Percentiles rank a stretch among this genome's conserved stretches.
Conservation (phyloP, 495 filamentous ascomycete genomes). For the Daldinia vernicosa region DNA sequence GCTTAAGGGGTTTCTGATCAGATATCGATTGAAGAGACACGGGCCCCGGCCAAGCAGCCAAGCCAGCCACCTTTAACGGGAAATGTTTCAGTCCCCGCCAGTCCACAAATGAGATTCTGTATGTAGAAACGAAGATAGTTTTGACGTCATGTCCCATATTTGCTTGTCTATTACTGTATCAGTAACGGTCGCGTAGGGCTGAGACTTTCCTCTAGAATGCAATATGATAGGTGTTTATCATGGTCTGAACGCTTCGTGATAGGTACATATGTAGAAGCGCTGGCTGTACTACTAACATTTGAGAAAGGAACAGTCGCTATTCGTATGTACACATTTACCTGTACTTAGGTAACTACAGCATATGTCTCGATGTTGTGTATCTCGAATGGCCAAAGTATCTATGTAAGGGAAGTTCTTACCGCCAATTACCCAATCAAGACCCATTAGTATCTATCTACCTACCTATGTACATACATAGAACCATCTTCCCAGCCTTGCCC, state of each 20-base stretch:
- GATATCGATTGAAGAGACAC: background rate
- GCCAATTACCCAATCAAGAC: background rate
- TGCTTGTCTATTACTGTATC: slow-evolving; percentile 29
- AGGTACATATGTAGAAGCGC: background rate
- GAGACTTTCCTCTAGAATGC: slow-evolving; percentile 4
- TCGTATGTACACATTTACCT: background rate
- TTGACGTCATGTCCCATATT: slow-evolving; percentile 25
- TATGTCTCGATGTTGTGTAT: background rate
- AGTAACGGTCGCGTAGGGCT: slow-evolving; percentile 22
- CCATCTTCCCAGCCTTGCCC: background rate
- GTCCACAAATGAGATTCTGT: background rate
- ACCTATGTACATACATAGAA: background rate
- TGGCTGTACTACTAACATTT: background rate
- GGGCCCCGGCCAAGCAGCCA: background rate
- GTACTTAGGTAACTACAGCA: background rate
- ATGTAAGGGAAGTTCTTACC: background rate
- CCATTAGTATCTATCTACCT: background rate
- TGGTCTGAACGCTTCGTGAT: background rate
- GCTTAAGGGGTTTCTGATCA: background rate
- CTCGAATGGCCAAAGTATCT: background rate
- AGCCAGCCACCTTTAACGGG: slow-evolving; percentile 2
- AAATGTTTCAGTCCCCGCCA: slow-evolving; percentile 21
- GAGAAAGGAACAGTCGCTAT: background rate
- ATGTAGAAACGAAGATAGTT: background rate
- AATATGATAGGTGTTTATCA: background rate